Evolutionary conservation across 2,329 filamentous ascomycete species (phyloP).

Genomic region (Colletotrichum incanum): DNA sequence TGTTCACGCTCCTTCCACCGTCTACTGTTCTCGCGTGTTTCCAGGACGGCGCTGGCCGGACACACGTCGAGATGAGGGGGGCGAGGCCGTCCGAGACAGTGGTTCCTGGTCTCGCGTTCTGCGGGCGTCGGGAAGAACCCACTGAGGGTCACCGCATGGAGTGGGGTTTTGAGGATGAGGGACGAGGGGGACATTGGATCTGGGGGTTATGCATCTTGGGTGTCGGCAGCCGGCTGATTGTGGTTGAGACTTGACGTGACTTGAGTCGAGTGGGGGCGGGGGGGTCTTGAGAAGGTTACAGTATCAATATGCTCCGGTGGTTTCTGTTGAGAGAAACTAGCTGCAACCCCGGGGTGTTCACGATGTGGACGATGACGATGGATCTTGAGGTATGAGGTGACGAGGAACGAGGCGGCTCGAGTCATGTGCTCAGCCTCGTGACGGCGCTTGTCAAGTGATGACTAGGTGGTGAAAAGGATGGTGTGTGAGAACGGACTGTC

Average conservation of each 20-base stretch:
- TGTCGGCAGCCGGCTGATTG: not conserved
- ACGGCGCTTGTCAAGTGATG: constrained; percentile 7
- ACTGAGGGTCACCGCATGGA: not conserved
- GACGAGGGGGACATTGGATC: not conserved
- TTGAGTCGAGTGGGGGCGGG: not conserved
- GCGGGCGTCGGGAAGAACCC: not conserved
- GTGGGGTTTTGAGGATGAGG: not conserved
- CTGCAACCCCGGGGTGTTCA: too few relatives aligned
- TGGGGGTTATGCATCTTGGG: not conserved
- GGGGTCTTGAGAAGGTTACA: not conserved
- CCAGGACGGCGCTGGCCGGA: not conserved
- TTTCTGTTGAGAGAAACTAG: not conserved
- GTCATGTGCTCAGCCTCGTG: constrained; percentile 3
- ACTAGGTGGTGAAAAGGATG: not conserved
- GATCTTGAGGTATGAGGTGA: not conserved
- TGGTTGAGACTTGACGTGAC: not conserved
- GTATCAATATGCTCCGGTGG: too few relatives aligned
- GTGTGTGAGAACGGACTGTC: not conserved
- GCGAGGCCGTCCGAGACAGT: not conserved
- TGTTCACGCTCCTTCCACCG: not conserved
- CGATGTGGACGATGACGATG: not conserved
- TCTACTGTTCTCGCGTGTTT: not conserved
- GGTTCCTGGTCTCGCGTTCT: not conserved
- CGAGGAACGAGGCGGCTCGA: not conserved
- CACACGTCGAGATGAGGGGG: not conserved